Percentiles rank a stretch among this genome's conserved stretches.
These are phyloP conservation scores for Alopecurus myosuroides DNA, from an alignment of 176 grass and related monocot genomes.

Conservation along the genomic window DNA sequence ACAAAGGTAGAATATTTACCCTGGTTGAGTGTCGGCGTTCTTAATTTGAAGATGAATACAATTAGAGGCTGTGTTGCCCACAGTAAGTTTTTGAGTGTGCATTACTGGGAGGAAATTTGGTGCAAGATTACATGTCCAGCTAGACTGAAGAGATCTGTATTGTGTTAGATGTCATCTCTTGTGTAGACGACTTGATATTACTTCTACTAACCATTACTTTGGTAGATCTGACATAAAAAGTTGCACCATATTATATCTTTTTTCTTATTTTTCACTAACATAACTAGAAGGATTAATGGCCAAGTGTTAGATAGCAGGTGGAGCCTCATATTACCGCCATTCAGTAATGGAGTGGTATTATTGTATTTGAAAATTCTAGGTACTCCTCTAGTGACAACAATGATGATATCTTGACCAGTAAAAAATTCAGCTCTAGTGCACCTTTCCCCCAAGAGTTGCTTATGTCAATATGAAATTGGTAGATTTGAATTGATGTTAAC, in stretches of 20 bases:
- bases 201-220: neutral
- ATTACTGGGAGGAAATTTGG: neutral
- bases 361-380: neutral
- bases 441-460: neutral
- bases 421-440: neutral
- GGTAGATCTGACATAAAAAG: neutral
- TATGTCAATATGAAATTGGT: neutral
- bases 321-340: neutral
- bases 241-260: neutral
- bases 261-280: neutral
- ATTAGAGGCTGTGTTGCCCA: neutral
- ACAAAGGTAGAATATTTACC: neutral
- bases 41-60: neutral
- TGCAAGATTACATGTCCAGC: neutral
- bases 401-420: neutral
- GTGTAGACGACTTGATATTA: neutral
- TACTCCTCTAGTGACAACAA: neutral
- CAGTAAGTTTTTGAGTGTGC: neutral
- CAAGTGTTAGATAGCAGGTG: neutral
- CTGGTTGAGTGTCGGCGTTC: neutral
- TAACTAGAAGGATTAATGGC: neutral
- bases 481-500: neutral
- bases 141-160: neutral
- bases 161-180: neutral
- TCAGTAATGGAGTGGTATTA: neutral